Base-by-base conservation (phyloP, 1,284 basidiomycete species). In the Kalmanozyma brasiliensis region DNA sequence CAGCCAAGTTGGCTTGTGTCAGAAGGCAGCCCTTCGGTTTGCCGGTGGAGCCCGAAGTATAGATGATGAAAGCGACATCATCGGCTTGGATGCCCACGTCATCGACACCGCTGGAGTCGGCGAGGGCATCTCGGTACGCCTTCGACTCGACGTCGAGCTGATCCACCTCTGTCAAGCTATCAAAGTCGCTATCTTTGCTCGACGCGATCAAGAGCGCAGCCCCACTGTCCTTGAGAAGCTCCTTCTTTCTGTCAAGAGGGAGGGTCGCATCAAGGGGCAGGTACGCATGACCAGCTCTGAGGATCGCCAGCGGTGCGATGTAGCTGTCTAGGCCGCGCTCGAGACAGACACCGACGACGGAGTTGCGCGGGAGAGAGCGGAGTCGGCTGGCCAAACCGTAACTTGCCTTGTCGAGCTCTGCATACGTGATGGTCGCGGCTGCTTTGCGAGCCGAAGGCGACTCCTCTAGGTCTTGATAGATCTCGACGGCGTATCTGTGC, bases 211-310 rank as follows among this genome's bases (percentile, higher is more conserved):
- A 32, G 13, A 62, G 22, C 8, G 33, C 68, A 1, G 78, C 76
- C 0, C 43, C 52, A 44, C 77, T 78, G 35, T 77, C 77, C 8
- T 44, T 36, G 16, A 79, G 26, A 2, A 83, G 68, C 33, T 78
- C 74, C 38, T 48, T 49, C 51, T 80, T 78, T 5, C 82, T 73
- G 19, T 76, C 74, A 9, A 42, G 22, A 0, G 82, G 81, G 19
- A 82, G 69, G 26, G 78, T 74, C 36, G 70, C 73, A 49, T 82
- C 81, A 19, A 83, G 73, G 4, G 82, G 81, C 16, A 83, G 45
- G 45, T 83, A 83, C 10, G 71, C 49, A 16, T 68, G 66, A 1
- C 80, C 74, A 10, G 73, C 64, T 33, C 61, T 70, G 22, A 80
- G 53, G 36, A 80, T 65, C 7, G 57, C 79, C 2, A 79, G 44